These are phyloP conservation scores for Chrysochromulina parva DNA, from an alignment of 78 protist species.

Conservation along the genomic window DNA sequence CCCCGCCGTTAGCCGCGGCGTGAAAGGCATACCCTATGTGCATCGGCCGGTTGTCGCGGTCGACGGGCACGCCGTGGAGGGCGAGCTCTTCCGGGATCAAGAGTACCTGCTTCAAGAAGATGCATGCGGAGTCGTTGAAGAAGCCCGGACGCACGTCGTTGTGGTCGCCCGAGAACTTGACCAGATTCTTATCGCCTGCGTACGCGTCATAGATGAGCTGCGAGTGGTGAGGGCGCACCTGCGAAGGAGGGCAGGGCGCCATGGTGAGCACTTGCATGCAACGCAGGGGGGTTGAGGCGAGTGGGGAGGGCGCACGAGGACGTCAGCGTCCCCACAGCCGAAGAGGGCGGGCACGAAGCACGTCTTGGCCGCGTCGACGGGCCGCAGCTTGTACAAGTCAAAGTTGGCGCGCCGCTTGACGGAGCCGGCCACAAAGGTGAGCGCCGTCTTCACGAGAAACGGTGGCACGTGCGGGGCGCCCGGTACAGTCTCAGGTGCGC, in stretches of 20 bases:
- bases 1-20: too few relatives aligned
- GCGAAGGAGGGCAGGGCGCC: too few relatives aligned
- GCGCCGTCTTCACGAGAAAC: not conserved
- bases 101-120: slow-evolving; percentile 60
- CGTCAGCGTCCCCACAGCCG: slow-evolving; percentile 66
- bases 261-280: too few relatives aligned
- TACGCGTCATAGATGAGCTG: slow-evolving; percentile 42
- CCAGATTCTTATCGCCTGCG: slow-evolving; percentile 70
- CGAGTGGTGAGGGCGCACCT: not conserved
- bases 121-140: slow-evolving; percentile 69
- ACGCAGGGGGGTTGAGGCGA: not conserved
- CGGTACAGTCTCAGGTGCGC: not conserved
- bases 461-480: too few relatives aligned
- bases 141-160: slow-evolving; percentile 69
- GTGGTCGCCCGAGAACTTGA: slow-evolving; percentile 74
- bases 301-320: slow-evolving; percentile 63
- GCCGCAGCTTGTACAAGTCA: slow-evolving; percentile 7
- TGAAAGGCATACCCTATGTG: not conserved
- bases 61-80: not conserved
- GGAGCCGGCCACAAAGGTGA: not conserved
- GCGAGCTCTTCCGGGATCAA: not conserved
- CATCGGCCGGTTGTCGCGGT: not conserved
- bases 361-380: not conserved
- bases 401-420: not conserved
- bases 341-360: slow-evolving; percentile 65